Base-by-base conservation (phyloP, 306 rosid species). In the Hippophae gyantsensis region DNA sequence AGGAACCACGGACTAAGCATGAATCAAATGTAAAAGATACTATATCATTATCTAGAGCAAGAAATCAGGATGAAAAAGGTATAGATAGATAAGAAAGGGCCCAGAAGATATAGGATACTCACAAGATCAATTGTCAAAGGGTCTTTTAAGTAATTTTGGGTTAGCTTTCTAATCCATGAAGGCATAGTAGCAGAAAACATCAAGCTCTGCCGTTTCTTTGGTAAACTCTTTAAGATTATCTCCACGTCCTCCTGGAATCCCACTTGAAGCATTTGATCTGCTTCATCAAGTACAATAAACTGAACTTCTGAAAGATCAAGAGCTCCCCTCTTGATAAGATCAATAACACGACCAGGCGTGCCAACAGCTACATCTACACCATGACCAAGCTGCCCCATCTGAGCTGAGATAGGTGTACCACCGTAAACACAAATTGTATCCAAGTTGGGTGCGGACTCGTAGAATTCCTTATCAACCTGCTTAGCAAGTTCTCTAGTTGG, bases 181-280 rank as follows among this genome's bases (percentile, higher is more conserved):
- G 99, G 99, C 99, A 93, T 93, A 32, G 99, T 93, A 60, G 99
- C 99, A 67, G 99, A 93, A 63, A 93, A 93, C 99, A 93, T 80
- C 70, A 93, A 77, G 54, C 84, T 86, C 78, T 93, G 99, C 41
- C 99, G 93, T 8, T 84, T 74, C 45, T 81, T 42, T 7, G 99
- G 97, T 66, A 86, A 63, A 61, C 68, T 82, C 81, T 88, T 82
- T 74, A 93, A 70, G 69, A 93, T 93, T 74, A 55, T 84, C 76
- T 93, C 99, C 62, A 93, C 99, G 0, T 72, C 97, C 65, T 93
- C 99, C 68, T 93, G 99, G 72, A 93, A 93, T 50, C 99, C 99
- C 44, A 93, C 89, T 77, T 88, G 94, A 72, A 93, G 99, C 99
- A 93, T 93, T 85, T 86, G 95, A 69, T 93, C 97, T 54, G 99